phyloP scores from a whole-genome alignment of 208 protist genomes.

The Crithidia bombi region DNA sequence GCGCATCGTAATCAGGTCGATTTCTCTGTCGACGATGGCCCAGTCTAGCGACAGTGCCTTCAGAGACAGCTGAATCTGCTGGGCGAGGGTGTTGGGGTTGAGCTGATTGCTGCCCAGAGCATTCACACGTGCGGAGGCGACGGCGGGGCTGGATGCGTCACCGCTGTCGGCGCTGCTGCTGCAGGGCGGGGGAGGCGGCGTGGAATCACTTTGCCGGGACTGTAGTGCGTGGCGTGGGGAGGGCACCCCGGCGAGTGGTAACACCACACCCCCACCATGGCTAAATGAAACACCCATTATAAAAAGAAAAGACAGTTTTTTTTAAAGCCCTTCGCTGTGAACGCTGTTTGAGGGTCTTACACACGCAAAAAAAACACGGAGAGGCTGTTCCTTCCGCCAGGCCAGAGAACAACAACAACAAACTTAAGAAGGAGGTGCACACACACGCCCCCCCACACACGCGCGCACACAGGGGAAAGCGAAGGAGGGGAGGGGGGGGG shows the following conservation, averaged over 20 bases:
- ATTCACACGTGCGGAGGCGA: not conserved
- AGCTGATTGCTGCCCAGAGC: not conserved
- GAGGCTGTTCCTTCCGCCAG: not conserved
- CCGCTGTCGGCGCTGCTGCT: too few species aligned
- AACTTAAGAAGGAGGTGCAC: not conserved
- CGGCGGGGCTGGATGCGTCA: not conserved
- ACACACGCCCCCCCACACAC: not conserved
- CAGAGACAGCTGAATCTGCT: conserved; percentile 15
- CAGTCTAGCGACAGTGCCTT: conserved; percentile 25
- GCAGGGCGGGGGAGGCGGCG: conserved; percentile 1
- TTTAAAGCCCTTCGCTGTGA: too few species aligned
- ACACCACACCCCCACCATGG: not conserved
- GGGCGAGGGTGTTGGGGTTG: not conserved
- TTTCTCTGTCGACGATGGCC: conserved; percentile 17
- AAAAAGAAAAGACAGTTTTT: conserved; percentile 8
- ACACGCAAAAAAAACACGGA: not conserved
- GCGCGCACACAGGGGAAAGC: conserved; percentile 1
- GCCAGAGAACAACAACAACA: not conserved
- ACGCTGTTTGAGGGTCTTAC: not conserved
- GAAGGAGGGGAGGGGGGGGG: not conserved
- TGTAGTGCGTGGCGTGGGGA: not conserved
- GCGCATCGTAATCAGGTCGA: conserved; percentile 20
- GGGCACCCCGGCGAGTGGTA: not conserved
- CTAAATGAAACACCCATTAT: conserved; percentile 25
- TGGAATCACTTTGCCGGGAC: not conserved